A percentile compares a stretch with the other conserved stretches of the same genome.
These are phyloP conservation scores for Phytophthora sojae DNA, from an alignment of 352 stramenopile genomes.

Conservation along the genomic window DNA sequence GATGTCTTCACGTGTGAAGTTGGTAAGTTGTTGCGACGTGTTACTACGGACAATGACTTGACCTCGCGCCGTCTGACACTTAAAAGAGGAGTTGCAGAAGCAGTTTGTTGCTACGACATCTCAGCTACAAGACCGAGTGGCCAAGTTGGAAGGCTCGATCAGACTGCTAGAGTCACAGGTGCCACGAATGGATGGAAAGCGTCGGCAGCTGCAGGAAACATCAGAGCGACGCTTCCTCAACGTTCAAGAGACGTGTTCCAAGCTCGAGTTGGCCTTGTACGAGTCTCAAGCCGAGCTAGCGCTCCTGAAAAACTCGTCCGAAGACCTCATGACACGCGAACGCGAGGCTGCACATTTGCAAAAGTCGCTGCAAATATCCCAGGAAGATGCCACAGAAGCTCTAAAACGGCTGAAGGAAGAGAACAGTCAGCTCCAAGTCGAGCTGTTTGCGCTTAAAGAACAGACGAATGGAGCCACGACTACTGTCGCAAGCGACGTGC, in stretches of 20 bases:
- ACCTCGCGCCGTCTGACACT: background rate
- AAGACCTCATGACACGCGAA: slow-evolving; percentile 58
- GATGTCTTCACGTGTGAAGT: slow-evolving; percentile 66
- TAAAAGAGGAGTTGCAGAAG: slow-evolving; percentile 45
- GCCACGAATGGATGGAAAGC: slow-evolving; percentile 47
- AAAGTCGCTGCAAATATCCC: slow-evolving; percentile 52
- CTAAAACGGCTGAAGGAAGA: slow-evolving; percentile 54
- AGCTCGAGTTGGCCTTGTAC: slow-evolving; percentile 54
- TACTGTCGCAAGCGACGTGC: slow-evolving; percentile 52
- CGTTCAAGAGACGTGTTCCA: slow-evolving; percentile 58
- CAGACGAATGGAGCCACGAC: slow-evolving; percentile 35
- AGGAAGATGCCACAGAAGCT: slow-evolving; percentile 54
- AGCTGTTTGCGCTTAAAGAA: slow-evolving; percentile 52
- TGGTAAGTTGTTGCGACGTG: slow-evolving; percentile 25
- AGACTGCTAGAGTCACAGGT: slow-evolving; percentile 43
- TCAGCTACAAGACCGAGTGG: slow-evolving; percentile 42
- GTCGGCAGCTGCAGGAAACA: slow-evolving; percentile 46
- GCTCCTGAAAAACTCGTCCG: slow-evolving; percentile 45
- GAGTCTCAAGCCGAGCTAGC: slow-evolving; percentile 58
- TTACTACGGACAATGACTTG: background rate
- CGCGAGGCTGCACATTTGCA: slow-evolving; percentile 49
- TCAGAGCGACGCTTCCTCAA: slow-evolving; percentile 49
- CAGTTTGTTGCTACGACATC: slow-evolving; percentile 28
- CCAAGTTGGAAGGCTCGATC: slow-evolving; percentile 44
- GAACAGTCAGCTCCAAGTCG: slow-evolving; percentile 45